phyloP scores from a whole-genome alignment of 306 rosid species.

The Glycine soja region DNA sequence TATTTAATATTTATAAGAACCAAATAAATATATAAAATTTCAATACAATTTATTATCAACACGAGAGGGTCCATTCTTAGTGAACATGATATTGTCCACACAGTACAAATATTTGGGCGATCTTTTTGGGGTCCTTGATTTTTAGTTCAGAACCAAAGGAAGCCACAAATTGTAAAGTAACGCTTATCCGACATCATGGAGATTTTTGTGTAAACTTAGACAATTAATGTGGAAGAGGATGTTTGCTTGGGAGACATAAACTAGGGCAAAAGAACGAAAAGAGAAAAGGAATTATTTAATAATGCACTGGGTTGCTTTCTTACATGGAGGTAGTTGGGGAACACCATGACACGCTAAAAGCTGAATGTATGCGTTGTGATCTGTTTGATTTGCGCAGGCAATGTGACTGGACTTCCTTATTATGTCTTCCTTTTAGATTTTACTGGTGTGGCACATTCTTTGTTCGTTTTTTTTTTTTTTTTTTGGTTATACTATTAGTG shows the following conservation, averaged over 20 bases:
- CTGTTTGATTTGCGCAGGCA: conserved; percentile 41
- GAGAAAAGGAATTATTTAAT: conserved; percentile 18
- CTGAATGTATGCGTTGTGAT: conserved; percentile 39
- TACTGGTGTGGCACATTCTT: not conserved
- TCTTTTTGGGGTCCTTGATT: too few relatives aligned
- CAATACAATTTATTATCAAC: too few relatives aligned
- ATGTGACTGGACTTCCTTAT: conserved; percentile 38
- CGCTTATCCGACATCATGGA: not conserved
- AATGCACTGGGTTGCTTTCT: conserved; percentile 35
- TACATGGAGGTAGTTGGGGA: conserved; percentile 48
- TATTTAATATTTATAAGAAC: too few relatives aligned
- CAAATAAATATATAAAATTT: too few relatives aligned
- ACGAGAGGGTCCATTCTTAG: too few relatives aligned
- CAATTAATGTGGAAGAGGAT: not conserved
- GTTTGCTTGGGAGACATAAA: not conserved
- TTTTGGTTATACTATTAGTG: not conserved
- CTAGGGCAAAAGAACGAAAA: not conserved
- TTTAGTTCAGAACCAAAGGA: too few relatives aligned
- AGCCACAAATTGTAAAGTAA: too few relatives aligned
- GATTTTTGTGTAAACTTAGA: not conserved
- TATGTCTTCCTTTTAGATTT: conserved; percentile 27
- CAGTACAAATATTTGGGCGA: too few relatives aligned
- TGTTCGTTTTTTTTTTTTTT: not conserved
- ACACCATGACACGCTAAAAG: conserved; percentile 52
- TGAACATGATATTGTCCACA: too few relatives aligned